Percentiles rank a stretch among this genome's conserved stretches.
Evolutionary conservation across 352 stramenopile genomes (phyloP).

Genomic region (Phytophthora pinifolia): DNA sequence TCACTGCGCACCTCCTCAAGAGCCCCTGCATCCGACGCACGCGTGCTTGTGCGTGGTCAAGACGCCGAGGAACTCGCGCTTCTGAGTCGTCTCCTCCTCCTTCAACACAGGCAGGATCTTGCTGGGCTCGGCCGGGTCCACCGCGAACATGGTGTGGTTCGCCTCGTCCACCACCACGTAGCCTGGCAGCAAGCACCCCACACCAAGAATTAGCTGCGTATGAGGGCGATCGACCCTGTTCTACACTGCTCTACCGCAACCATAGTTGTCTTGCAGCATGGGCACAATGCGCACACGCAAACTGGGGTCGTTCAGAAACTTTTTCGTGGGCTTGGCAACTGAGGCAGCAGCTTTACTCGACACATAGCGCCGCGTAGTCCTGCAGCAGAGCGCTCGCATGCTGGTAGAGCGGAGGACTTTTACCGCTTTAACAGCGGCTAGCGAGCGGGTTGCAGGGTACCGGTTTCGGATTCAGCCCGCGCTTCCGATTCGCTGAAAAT

Average conservation of each 20-base stretch:
- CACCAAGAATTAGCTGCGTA: neutral
- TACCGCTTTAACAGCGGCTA: too few relatives aligned
- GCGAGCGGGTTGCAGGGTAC: too few relatives aligned
- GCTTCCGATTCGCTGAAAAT: too few relatives aligned
- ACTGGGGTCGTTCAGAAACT: constrained; percentile 72
- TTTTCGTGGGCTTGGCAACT: constrained; percentile 39
- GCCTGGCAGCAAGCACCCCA: constrained; percentile 27
- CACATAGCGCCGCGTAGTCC: constrained; percentile 2
- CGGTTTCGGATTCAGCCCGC: neutral
- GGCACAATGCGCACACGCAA: constrained; percentile 79
- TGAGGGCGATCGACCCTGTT: too few relatives aligned
- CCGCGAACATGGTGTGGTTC: constrained; percentile 83
- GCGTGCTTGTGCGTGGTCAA: constrained; percentile 94
- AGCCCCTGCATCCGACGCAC: constrained; percentile 33
- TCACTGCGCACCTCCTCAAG: neutral
- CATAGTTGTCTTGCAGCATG: constrained; percentile 87
- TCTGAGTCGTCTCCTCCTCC: constrained; percentile 63
- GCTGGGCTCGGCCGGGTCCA: constrained; percentile 69
- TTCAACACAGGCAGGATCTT: constrained; percentile 67
- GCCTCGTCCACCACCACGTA: constrained; percentile 80
- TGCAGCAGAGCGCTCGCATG: too few relatives aligned
- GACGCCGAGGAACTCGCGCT: constrained; percentile 82
- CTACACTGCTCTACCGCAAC: constrained; percentile 29
- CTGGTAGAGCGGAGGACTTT: too few relatives aligned
- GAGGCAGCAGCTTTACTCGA: constrained; percentile 1